Evolutionary conservation across 2,329 filamentous ascomycete species (phyloP).

Genomic region (Pseudogymnoascus sp.): DNA sequence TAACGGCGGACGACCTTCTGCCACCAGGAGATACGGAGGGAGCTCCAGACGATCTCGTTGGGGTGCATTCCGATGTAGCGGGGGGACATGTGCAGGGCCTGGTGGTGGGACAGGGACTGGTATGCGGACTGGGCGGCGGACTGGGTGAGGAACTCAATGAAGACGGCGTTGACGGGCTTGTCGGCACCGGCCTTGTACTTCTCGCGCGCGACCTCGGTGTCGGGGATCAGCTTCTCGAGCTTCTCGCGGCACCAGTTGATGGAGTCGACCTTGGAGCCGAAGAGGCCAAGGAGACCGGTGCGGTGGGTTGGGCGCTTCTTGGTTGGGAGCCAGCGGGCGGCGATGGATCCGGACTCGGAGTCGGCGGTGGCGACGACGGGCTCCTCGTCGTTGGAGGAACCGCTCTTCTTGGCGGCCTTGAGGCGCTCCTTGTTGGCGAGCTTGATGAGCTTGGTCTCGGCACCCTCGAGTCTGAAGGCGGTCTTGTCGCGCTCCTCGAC

Average conservation of each 20-base stretch:
- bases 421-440: constrained; percentile 63
- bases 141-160: constrained; percentile 81
- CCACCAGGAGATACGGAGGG: constrained; percentile 79
- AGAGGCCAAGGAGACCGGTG: constrained; percentile 56
- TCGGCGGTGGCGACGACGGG: constrained; percentile 43
- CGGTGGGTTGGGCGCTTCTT: constrained; percentile 72
- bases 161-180: constrained; percentile 65
- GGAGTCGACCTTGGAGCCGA: constrained; percentile 86
- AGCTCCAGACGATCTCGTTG: constrained; percentile 77
- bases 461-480: constrained; percentile 73
- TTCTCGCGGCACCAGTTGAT: constrained; percentile 82
- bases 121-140: constrained; percentile 77
- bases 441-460: constrained; percentile 79
- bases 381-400: constrained; percentile 32
- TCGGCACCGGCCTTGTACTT: constrained; percentile 57
- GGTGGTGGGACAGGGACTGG: constrained; percentile 80
- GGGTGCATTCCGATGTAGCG: constrained; percentile 78
- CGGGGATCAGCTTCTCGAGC: constrained; percentile 64
- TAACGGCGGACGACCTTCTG: constrained; percentile 67
- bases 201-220: constrained; percentile 59
- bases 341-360: constrained; percentile 59
- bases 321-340: constrained; percentile 63
- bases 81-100: constrained; percentile 77
- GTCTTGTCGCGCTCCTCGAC: constrained; percentile 74
- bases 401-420: constrained; percentile 55